Evolutionary conservation across 2,329 filamentous ascomycete genomes (phyloP), one percentile per base, ranked within the genome.

Genomic region (Colletotrichum godetiae): DNA sequence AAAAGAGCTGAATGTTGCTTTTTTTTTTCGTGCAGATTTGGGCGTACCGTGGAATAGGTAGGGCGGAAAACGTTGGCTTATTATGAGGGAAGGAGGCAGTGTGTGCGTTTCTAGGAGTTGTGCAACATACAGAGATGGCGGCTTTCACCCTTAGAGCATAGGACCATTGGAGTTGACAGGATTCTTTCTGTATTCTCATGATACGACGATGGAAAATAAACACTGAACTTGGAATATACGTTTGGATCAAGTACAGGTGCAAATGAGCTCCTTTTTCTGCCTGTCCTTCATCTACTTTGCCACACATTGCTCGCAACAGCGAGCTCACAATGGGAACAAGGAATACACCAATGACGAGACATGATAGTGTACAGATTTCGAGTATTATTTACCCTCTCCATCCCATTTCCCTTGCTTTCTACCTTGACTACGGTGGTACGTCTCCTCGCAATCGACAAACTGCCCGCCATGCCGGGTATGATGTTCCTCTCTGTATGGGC

Each of bases 331-430:
- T n/a, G 8, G 19, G 19, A n/a, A 11, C 1, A n/a, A 8, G n/a
- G 29, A 64, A 5, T 24, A 19, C 15, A 22, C 33, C 7, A 33
- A 13, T 56, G 19, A 31, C 33, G 27, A 46, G 57, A 31, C 42
- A 19, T 33, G 57, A 13, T 59, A 68, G 68, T 12, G 19, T 55
- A 68, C 65, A 68, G 22, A 53, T 68, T 33, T 42, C 29, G 61
- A 19, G 24, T 35, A 27, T 68, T 57, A 58, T 37, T 10, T 63
- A 52, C 15, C 22, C 29, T 27, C 3, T 7, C 22, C 19, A 19
- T 2, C 5, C 19, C n/a, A 52, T 31, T 11, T 10, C 31, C 22
- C 12, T 29, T n/a, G 10, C 22, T 42, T 49, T 12, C 22, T 15
- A 29, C 59, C 31, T 11, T 19, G 13, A 62, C 22, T 46, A 27